phyloP scores from a whole-genome alignment of 2,329 filamentous ascomycete genomes.

The Sporothrix euskadiensis region DNA sequence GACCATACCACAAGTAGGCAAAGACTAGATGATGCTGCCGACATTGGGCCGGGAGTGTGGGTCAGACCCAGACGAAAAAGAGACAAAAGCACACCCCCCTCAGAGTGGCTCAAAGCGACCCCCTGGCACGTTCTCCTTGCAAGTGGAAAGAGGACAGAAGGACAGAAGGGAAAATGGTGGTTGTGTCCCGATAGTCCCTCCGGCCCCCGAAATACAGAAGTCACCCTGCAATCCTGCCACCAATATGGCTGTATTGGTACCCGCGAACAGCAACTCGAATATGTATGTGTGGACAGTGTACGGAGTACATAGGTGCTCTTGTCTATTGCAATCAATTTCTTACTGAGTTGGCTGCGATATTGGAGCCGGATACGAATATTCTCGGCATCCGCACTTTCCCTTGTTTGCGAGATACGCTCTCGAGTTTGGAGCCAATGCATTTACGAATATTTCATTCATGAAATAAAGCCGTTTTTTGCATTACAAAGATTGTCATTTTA shows the following conservation, averaged over 20 bases:
- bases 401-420: conserved; percentile 2
- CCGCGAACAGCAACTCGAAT: background rate
- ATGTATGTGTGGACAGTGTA: background rate
- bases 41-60: conserved; percentile 29
- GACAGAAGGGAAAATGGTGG: background rate
- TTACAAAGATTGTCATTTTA: background rate
- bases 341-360: background rate
- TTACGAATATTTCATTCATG: background rate
- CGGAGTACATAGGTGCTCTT: background rate
- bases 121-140: background rate
- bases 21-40: conserved; percentile 24
- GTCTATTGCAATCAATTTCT: background rate
- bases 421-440: background rate
- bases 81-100: background rate
- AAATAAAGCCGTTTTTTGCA: no score
- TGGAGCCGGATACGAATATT: background rate
- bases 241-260: background rate
- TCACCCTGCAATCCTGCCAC: background rate
- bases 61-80: background rate
- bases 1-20: conserved; percentile 22
- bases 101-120: background rate
- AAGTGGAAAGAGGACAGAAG: background rate
- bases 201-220: background rate
- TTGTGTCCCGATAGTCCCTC: background rate
- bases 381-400: background rate